These are phyloP conservation scores for Euphrasia arctica DNA, from an alignment of 305 asterid species.

Conservation along the genomic window DNA sequence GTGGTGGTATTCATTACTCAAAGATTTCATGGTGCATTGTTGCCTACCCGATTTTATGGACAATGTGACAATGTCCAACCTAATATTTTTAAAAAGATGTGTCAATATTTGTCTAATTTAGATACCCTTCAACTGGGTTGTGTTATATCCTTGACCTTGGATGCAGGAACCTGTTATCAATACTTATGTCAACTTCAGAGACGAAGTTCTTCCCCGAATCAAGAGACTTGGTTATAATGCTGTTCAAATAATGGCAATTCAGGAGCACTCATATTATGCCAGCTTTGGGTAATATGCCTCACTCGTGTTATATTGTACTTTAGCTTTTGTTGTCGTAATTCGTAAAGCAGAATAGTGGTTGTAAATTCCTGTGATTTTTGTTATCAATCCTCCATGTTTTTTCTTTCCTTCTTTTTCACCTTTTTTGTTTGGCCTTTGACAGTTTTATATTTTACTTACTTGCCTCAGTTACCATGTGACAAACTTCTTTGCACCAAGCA, in stretches of 20 bases:
- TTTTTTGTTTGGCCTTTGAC: constrained; percentile 28
- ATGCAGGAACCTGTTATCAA: constrained; percentile 85
- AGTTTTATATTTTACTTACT: constrained; percentile 23
- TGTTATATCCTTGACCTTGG: constrained; percentile 25
- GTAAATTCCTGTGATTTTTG: constrained; percentile 15
- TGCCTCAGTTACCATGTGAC: constrained; percentile 92
- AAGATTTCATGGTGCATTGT: constrained; percentile 3
- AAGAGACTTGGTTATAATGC: constrained; percentile 97
- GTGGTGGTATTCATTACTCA: neutral
- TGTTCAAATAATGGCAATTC: constrained; percentile 99
- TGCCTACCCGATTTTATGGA: constrained; percentile 10
- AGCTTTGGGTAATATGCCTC: constrained; percentile 80
- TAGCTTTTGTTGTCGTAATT: constrained; percentile 12
- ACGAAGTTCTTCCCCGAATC: constrained; percentile 97
- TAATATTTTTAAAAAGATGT: constrained; percentile 10
- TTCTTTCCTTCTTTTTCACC: neutral
- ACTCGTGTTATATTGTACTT: constrained; percentile 12
- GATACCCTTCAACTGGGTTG: constrained; percentile 13
- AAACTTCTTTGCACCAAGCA: constrained; percentile 99
- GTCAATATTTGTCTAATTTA: constrained; percentile 21
- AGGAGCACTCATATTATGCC: constrained; percentile 99
- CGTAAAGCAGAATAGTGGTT: constrained; percentile 11
- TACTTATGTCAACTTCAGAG: constrained; percentile 90
- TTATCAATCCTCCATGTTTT: constrained; percentile 6
- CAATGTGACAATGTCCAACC: neutral